Conservation (phyloP, 768 basidiomycete genomes). For the Strobilomyces echinocephalus region DNA sequence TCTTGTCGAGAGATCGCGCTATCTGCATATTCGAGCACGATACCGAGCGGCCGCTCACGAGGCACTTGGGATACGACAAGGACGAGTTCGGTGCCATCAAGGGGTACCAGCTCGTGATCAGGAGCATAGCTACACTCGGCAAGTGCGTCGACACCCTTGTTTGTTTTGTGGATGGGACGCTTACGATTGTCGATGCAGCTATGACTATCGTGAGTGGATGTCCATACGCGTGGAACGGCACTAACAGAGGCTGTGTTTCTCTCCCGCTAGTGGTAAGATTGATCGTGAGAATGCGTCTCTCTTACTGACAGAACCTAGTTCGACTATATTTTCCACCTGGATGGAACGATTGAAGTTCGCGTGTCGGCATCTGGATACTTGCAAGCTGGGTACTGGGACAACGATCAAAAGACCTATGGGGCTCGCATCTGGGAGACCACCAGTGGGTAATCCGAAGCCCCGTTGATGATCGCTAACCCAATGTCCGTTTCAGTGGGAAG, state of each 20-base stretch:
- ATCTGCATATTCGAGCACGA: slow-evolving; percentile 67
- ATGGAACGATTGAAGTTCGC: slow-evolving; percentile 66
- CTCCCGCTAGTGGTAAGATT: slow-evolving; percentile 28
- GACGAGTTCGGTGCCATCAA: slow-evolving; percentile 60
- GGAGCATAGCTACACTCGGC: slow-evolving; percentile 57
- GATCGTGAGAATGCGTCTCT: too few relatives aligned
- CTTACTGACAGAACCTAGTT: slow-evolving; percentile 35
- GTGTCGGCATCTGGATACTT: slow-evolving; percentile 66
- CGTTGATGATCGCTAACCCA: neutral
- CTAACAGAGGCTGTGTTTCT: neutral
- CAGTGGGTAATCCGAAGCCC: slow-evolving; percentile 35
- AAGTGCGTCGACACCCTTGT: slow-evolving; percentile 43
- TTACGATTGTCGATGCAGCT: slow-evolving; percentile 32
- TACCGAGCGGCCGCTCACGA: slow-evolving; percentile 49
- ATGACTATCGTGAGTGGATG: slow-evolving; percentile 47
- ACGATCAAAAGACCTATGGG: slow-evolving; percentile 47
- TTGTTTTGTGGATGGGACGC: neutral
- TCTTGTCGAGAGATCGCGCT: slow-evolving; percentile 43
- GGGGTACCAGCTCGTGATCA: slow-evolving; percentile 53
- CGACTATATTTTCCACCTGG: slow-evolving; percentile 62
- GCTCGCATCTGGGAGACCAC: slow-evolving; percentile 49
- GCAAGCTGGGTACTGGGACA: slow-evolving; percentile 58
- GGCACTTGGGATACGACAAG: slow-evolving; percentile 50
- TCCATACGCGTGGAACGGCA: neutral
- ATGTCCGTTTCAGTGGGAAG: slow-evolving; percentile 47